Conservation (phyloP, 305 asterid genomes). For the Solanum hybrid region DNA sequence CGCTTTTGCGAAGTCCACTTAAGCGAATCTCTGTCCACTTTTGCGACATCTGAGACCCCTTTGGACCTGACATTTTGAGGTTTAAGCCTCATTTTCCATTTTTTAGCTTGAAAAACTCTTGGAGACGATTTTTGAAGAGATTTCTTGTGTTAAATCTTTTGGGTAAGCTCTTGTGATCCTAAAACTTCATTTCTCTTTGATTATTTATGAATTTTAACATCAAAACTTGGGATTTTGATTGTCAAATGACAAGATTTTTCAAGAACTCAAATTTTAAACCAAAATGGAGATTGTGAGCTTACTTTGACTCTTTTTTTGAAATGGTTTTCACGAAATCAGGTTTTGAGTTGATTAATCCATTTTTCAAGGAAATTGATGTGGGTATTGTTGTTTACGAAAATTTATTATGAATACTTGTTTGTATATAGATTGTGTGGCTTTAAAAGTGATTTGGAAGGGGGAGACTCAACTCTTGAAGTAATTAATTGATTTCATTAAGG, state of each 20-base stretch:
- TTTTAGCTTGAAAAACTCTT: background rate
- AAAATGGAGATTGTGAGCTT: background rate
- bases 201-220: background rate
- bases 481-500: background rate
- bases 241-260: background rate
- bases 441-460: background rate
- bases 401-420: background rate
- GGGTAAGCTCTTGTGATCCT: background rate
- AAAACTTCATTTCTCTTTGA: background rate
- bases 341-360: background rate
- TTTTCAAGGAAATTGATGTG: background rate
- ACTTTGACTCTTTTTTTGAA: background rate
- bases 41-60: background rate
- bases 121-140: background rate
- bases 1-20: background rate
- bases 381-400: background rate
- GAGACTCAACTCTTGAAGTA: background rate
- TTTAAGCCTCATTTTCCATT: background rate
- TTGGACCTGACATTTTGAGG: background rate
- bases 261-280: background rate
- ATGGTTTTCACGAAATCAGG: background rate
- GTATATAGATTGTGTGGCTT: background rate
- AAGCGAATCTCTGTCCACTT: background rate
- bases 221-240: background rate
- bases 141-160: background rate